Conservation (phyloP, 2,329 filamentous ascomycete species). For the Sarocladiaceae sp. region DNA sequence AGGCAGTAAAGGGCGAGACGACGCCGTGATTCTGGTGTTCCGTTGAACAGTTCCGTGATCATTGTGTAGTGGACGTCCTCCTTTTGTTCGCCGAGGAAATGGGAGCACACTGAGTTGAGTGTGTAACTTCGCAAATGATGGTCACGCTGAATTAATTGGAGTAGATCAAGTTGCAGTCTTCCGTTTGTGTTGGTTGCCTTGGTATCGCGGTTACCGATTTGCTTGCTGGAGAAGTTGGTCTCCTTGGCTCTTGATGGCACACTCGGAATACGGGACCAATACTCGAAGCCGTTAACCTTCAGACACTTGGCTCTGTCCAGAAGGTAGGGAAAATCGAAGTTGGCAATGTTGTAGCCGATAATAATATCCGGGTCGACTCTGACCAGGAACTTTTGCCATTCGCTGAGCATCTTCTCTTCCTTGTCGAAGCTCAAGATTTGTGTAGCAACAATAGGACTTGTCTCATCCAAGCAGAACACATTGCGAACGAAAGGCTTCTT, state of each 20-base stretch:
- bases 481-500: constrained; percentile 94
- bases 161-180: constrained; percentile 82
- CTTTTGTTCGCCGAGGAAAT: constrained; percentile 95
- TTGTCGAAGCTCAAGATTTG: constrained; percentile 79
- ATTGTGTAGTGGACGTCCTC: constrained; percentile 99
- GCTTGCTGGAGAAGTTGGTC: constrained; percentile 91
- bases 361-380: constrained; percentile 95
- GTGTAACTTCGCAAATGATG: constrained; percentile 96
- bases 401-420: constrained; percentile 86
- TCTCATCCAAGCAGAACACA: constrained; percentile 91
- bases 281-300: constrained; percentile 75
- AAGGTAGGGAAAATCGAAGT: constrained; percentile 97
- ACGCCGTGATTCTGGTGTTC: constrained; percentile 86
- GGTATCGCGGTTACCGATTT: constrained; percentile 94
- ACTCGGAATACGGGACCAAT: constrained; percentile 76
- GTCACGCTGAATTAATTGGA: constrained; percentile 94
- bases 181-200: constrained; percentile 95
- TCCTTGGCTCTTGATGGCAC: constrained; percentile 69
- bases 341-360: constrained; percentile 97
- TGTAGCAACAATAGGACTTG: constrained; percentile 90
- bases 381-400: constrained; percentile 86
- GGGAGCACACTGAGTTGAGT: constrained; percentile 89
- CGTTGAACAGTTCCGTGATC: constrained; percentile 98
- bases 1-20: constrained; percentile 92
- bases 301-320: constrained; percentile 83